These are phyloP conservation scores for Brassica balearica DNA, from an alignment of 441 rosid species.

Conservation along the genomic window DNA sequence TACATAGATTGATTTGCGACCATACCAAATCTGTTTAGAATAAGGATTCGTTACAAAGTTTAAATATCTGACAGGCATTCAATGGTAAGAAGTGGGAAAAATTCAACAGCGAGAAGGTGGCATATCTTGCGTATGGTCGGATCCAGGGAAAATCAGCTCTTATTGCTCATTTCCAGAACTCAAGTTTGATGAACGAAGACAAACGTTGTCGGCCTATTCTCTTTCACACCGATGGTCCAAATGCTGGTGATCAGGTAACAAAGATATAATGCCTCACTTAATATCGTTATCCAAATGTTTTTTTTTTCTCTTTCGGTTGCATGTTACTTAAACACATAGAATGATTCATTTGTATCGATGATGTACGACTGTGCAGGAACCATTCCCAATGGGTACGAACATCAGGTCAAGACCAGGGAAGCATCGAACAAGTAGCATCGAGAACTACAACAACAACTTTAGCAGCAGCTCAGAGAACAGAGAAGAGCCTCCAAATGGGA, in stretches of 20 bases:
- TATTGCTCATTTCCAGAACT: slow-evolving; percentile 79
- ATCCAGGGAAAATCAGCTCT: slow-evolving; percentile 82
- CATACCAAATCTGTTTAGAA: background rate
- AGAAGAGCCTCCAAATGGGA: slow-evolving; percentile 54
- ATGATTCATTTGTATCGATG: background rate
- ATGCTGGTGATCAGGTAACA: slow-evolving; percentile 83
- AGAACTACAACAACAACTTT: slow-evolving; percentile 47
- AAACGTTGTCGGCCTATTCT: slow-evolving; percentile 80
- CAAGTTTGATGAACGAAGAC: slow-evolving; percentile 89
- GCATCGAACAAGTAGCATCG: slow-evolving; percentile 55
- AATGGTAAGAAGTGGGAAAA: slow-evolving; percentile 84
- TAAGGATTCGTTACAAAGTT: slow-evolving; percentile 21
- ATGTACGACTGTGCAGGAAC: slow-evolving; percentile 53
- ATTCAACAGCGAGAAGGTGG: slow-evolving; percentile 86
- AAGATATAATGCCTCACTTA: slow-evolving; percentile 15
- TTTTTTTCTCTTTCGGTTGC: background rate
- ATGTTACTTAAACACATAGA: background rate
- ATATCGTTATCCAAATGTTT: background rate
- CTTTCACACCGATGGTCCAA: slow-evolving; percentile 77
- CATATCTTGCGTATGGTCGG: slow-evolving; percentile 75
- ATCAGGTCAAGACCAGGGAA: slow-evolving; percentile 68
- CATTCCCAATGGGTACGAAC: slow-evolving; percentile 73
- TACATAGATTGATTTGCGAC: slow-evolving; percentile 9
- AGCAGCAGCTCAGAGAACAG: slow-evolving; percentile 50
- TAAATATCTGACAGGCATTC: slow-evolving; percentile 59